A percentile compares a stretch with the other conserved stretches of the same genome.
phyloP scores from a whole-genome alignment of 2,329 filamentous ascomycete genomes.

The Trichoderma breve region DNA sequence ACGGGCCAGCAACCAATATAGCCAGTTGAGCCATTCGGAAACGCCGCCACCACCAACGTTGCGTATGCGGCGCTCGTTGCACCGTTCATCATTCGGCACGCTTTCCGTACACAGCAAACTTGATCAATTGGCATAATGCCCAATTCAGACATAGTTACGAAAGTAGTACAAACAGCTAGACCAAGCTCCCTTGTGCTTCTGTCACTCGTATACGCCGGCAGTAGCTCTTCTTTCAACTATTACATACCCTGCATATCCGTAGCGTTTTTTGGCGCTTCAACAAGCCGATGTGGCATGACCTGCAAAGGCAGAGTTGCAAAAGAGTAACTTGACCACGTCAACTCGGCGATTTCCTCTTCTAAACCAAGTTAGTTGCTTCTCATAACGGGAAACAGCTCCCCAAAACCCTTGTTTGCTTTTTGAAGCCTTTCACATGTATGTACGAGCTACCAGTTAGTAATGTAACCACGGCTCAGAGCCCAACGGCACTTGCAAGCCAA shows the following conservation, averaged over 20 bases:
- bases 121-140: neutral
- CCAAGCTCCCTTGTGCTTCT: neutral
- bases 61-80: neutral
- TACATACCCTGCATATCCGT: neutral
- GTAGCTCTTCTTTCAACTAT: neutral
- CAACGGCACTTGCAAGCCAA: neutral
- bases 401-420: neutral
- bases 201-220: neutral
- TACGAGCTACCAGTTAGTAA: neutral
- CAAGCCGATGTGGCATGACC: neutral
- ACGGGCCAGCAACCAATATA: neutral
- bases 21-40: neutral
- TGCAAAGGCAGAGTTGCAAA: neutral
- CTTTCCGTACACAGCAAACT: neutral
- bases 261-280: neutral
- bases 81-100: neutral
- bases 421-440: neutral
- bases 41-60: neutral
- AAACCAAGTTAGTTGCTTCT: neutral
- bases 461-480: neutral
- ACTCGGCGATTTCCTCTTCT: neutral
- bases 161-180: neutral
- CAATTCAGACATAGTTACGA: neutral
- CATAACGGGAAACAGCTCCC: neutral
- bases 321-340: neutral